phyloP scores from a whole-genome alignment of 2,329 filamentous ascomycete species.

The Alternaria longipes region DNA sequence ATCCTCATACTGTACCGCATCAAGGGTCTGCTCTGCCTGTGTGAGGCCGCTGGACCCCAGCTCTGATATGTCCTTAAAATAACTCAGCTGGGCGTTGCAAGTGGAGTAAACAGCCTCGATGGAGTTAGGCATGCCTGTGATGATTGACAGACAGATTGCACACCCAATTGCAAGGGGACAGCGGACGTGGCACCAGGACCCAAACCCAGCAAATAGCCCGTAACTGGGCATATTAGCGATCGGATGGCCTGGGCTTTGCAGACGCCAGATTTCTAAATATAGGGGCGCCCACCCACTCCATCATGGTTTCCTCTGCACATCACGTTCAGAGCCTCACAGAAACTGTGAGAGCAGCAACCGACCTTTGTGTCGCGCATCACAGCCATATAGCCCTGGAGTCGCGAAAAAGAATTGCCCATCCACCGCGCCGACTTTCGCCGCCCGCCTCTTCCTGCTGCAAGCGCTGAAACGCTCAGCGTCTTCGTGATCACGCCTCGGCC shows the following conservation, averaged over 20 bases:
- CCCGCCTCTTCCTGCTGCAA: slow-evolving; percentile 22
- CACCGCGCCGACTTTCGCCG: slow-evolving; percentile 34
- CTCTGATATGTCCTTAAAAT: slow-evolving; percentile 44
- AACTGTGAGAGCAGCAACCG: slow-evolving; percentile 19
- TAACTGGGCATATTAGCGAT: slow-evolving; percentile 30
- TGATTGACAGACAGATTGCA: slow-evolving; percentile 14
- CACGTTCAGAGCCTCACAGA: slow-evolving; percentile 41
- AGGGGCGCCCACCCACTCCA: slow-evolving; percentile 33
- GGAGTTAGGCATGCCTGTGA: slow-evolving; percentile 9
- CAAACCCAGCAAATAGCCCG: slow-evolving; percentile 23
- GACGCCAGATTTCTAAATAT: slow-evolving; percentile 41
- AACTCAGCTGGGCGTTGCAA: slow-evolving; percentile 29
- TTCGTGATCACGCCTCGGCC: slow-evolving; percentile 30
- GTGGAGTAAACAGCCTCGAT: slow-evolving; percentile 15
- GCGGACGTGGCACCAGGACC: slow-evolving; percentile 12
- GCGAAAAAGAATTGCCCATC: slow-evolving; percentile 23
- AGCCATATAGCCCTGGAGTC: slow-evolving; percentile 40
- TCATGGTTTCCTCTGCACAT: slow-evolving; percentile 41
- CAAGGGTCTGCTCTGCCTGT: slow-evolving; percentile 14
- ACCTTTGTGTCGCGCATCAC: slow-evolving; percentile 30
- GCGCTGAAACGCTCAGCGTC: slow-evolving; percentile 38
- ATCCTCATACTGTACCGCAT: slow-evolving; percentile 19
- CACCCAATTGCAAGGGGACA: slow-evolving; percentile 19
- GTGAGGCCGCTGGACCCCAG: slow-evolving; percentile 12
- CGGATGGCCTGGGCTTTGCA: slow-evolving; percentile 33